Evolutionary conservation across 768 basidiomycete species (phyloP), one percentile per base, ranked within the genome.

Genomic region (Postia placenta): DNA sequence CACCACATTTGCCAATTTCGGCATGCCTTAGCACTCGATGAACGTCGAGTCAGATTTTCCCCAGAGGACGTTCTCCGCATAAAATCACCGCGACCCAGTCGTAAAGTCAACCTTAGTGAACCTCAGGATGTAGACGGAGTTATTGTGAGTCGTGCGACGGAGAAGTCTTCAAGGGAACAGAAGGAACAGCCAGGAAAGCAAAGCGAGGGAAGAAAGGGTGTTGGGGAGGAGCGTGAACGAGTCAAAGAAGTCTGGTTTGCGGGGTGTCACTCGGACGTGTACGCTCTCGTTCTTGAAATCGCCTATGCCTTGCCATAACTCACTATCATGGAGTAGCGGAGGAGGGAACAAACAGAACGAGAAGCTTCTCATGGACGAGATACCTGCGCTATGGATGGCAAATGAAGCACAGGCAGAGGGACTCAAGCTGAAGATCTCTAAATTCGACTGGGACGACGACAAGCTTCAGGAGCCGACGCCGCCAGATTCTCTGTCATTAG

Each of bases 21-120:
- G 11, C 63, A 64, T 37, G 63, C 63, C 4, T 55, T 64, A 4
- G 60, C 63, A 1, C 52, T 64, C 5, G 63, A 64, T 46, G 63
- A 62, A 23, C 49, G 52, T 26, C 54, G 62, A 2, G 60, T 64
- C 14, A 61, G 58, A 46, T 64, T 60, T 52, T 46, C 56, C 7
- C 58, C 62, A 6, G 60, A 63, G 39, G 58, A 57, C 51, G 50
- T 42, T 12, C 23, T 45, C 42, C 57, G 52, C 12, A 26, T n/a
- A 50, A 11, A 11, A 14, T 9, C 19, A 37, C 14, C 11, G 12
- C n/a, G 11, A 11, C 17, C 17, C 14, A 22, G 44, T 9, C 11
- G 24, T 26, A 11, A 14, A 11, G 23, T 26, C 26, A 23, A 17
- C 24, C 3, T 11, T n/a, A 17, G 17, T 7, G 12, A 11, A 6